Evolutionary conservation across 2,329 filamentous ascomycete genomes (phyloP).

Genomic region (Diplodia sapinea): DNA sequence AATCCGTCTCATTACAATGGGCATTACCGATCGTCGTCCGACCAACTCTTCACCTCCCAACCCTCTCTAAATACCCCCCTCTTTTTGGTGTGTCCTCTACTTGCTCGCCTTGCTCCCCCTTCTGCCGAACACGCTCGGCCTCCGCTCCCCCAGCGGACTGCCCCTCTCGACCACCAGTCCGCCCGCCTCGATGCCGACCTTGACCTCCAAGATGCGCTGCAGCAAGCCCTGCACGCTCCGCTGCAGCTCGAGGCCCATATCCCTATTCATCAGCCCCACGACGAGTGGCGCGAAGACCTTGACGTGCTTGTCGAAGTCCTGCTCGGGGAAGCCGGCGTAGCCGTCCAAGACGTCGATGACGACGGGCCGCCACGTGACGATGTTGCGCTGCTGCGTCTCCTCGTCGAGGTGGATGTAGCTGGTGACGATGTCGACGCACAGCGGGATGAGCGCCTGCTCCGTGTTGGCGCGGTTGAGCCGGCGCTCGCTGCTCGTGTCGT

Average conservation of each 20-base stretch:
- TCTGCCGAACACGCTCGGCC: constrained; percentile 26
- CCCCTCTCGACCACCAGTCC: constrained; percentile 13
- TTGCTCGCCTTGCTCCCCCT: constrained; percentile 18
- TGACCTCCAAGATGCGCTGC: constrained; percentile 75
- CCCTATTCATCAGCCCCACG: constrained; percentile 81
- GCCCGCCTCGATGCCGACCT: constrained; percentile 22
- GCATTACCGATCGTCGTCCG: background rate
- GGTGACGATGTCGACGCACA: constrained; percentile 92
- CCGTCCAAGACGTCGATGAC: constrained; percentile 97
- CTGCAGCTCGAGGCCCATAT: constrained; percentile 80
- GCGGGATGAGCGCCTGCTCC: constrained; percentile 87
- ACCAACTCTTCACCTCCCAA: background rate
- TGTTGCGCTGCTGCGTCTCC: constrained; percentile 95
- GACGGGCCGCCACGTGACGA: constrained; percentile 94
- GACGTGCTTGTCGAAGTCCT: constrained; percentile 81
- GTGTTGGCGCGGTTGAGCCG: constrained; percentile 80
- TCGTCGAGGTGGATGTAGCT: constrained; percentile 88
- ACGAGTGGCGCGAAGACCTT: constrained; percentile 84
- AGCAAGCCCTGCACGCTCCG: constrained; percentile 77
- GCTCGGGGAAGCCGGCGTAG: constrained; percentile 81
- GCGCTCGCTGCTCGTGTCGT: constrained; percentile 83
- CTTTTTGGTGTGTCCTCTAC: background rate
- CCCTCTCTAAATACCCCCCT: background rate
- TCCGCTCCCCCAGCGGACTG: constrained; percentile 20
- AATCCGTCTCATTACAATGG: background rate